Percentiles rank a stretch among this genome's conserved stretches.
phyloP scores from a whole-genome alignment of 2,329 filamentous ascomycete species.

The Paecilomyces niveus region DNA sequence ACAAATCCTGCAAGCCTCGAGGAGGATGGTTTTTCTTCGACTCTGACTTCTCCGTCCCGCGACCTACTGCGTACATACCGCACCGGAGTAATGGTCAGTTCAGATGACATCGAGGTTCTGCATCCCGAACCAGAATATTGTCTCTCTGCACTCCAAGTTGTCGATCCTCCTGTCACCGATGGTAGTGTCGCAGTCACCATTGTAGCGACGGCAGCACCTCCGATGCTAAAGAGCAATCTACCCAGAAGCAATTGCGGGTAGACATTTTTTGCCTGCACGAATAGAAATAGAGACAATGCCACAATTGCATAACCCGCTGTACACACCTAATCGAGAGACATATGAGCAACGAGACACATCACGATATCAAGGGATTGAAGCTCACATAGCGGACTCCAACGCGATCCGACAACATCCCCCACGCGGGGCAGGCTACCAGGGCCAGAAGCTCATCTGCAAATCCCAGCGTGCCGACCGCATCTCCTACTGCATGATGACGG shows the following conservation, averaged over 20 bases:
- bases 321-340: conserved; percentile 29
- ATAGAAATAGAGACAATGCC: conserved; percentile 65
- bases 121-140: conserved; percentile 19
- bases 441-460: conserved; percentile 45
- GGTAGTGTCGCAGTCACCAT: conserved; percentile 97
- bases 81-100: conserved; percentile 52
- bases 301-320: conserved; percentile 78
- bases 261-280: conserved; percentile 79
- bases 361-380: neutral
- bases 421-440: conserved; percentile 41
- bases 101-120: conserved; percentile 50
- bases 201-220: conserved; percentile 87
- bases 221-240: conserved; percentile 79
- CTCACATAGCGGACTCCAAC: conserved; percentile 42
- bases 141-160: conserved; percentile 1
- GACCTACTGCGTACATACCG: conserved; percentile 25
- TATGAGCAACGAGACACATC: neutral
- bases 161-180: conserved; percentile 46
- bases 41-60: conserved; percentile 3
- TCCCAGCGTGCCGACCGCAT: conserved; percentile 51
- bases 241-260: conserved; percentile 84
- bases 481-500: conserved; percentile 47
- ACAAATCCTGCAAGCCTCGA: conserved; percentile 77
- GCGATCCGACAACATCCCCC: conserved; percentile 44
- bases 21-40: conserved; percentile 35